Base-by-base conservation (phyloP, 257 asterid species). In the Ballota nigra region DNA sequence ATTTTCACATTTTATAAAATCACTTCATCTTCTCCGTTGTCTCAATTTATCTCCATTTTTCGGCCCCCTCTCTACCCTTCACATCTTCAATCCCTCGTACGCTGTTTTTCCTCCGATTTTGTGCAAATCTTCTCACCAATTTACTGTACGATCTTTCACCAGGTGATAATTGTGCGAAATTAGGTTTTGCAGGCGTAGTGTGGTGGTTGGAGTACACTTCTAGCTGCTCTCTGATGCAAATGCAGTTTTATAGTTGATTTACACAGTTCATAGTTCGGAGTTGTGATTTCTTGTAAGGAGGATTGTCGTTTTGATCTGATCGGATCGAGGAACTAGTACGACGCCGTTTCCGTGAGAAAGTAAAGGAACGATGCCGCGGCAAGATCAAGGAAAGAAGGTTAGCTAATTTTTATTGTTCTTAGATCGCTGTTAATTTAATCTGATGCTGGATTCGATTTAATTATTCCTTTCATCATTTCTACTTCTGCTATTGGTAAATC, bases 341-440 rank as follows among this genome's bases (percentile, higher is more conserved):
- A 26, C 74, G 75, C 62, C 34, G 49, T 40, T 68, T n/a, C 18
- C 43, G 65, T 72, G 20, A 16, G 62, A 56, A 24, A 78, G 68
- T 5, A 52, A 23, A 62, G 55, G 49, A 55, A 77, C 69, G 85
- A 90, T 86, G 92, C 82, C 67, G 84, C 86, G 71, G 76, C 96
- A 91, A 74, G 92, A 86, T 87, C 92, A 78, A 65, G 82, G 84
- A 51, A 91, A 83, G 72, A 91, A 87, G 96, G 96, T 91, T 64
- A 66, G 69, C 11, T 69, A 61, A 26, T 49, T 62, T 77, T 24
- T 7, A 12, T 33, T 56, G 41, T 49, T 34, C 36, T 4, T 43
- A 11, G 49, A 24, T 36, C 3, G 36, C 4, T 38, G 58, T 29
- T 71, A 3, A 47, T 60, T 51, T 36, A 22, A 49, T 43, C 71